Conservation (phyloP, 2,329 filamentous ascomycete genomes). For the Alternaria infectoria region DNA sequence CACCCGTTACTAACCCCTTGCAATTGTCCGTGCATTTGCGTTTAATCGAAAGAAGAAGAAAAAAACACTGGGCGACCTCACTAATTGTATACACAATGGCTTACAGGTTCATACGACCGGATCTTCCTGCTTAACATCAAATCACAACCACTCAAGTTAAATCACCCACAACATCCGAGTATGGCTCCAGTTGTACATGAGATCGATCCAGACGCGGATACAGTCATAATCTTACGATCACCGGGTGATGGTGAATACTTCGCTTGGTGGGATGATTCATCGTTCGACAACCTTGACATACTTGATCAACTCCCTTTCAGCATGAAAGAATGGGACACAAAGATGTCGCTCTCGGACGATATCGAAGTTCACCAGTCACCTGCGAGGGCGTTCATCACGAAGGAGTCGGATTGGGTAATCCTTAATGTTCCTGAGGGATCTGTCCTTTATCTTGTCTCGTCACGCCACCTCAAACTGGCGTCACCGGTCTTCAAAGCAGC, state of each 20-base stretch:
- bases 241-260: background rate
- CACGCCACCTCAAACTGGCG: background rate
- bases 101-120: background rate
- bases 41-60: background rate
- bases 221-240: conserved; percentile 6
- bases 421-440: background rate
- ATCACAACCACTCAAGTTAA: background rate
- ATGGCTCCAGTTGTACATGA: background rate
- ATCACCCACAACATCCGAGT: background rate
- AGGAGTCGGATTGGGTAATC: background rate
- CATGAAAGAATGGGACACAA: background rate
- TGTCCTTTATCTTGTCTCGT: background rate
- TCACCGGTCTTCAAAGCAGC: background rate
- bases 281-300: background rate
- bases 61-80: background rate
- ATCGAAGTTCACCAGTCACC: background rate
- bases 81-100: background rate
- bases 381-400: background rate
- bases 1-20: background rate
- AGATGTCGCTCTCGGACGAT: too few relatives aligned
- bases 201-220: conserved; percentile 6
- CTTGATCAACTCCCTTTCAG: background rate
- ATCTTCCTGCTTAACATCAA: background rate
- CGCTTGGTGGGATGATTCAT: background rate
- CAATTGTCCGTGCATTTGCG: background rate